Evolutionary conservation across 495 filamentous ascomycete genomes (phyloP), one percentile per base, ranked within the genome.

Genomic region (Aspergillus mulundensis): DNA sequence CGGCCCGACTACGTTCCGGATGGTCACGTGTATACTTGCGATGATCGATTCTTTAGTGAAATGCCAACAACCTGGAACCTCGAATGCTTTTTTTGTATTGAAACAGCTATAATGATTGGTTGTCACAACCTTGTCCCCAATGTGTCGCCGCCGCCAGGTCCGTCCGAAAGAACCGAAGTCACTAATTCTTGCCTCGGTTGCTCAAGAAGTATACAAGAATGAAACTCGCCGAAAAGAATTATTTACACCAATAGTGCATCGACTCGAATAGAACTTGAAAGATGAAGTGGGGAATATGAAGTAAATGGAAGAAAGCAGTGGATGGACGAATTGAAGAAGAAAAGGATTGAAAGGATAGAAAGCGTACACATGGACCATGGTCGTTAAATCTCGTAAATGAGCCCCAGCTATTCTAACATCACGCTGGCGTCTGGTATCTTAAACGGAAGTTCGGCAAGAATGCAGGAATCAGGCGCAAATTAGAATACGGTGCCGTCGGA

Each of bases 401-500:
- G 44, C 62, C 61, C 67, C 66, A 60, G 62, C 57, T 51, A 38
- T 36, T 49, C 39, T 49, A 49, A 24, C 34, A 61, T 50, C 46
- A 54, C 41, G 50, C 60, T 59, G 65, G 62, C 44, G 57, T 61
- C 56, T 67, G 68, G 66, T 70, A 72, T 74, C 66, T n/a, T 62
- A 68, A 63, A 64, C 49, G 62, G 63, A 62, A 49, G 21, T 53
- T 36, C 6, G 49, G 50, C 25, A 54, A 21, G 30, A 55, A 57
- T 52, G 65, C 50, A 56, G 38, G 15, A 40, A 40, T 40, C 2
- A 36, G 32, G 38, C 8, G 14, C 39, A 61, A 61, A 70, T 70
- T 84, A 97, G 67, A 98, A 96, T 50, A 98, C 91, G 7, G 94
- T 97, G 43, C 94, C 94, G 68, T 98, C 94, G 57, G 89, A 95